Evolutionary conservation across 2,329 filamentous ascomycete species (phyloP).

Genomic region (Microsporum ferrugineum): DNA sequence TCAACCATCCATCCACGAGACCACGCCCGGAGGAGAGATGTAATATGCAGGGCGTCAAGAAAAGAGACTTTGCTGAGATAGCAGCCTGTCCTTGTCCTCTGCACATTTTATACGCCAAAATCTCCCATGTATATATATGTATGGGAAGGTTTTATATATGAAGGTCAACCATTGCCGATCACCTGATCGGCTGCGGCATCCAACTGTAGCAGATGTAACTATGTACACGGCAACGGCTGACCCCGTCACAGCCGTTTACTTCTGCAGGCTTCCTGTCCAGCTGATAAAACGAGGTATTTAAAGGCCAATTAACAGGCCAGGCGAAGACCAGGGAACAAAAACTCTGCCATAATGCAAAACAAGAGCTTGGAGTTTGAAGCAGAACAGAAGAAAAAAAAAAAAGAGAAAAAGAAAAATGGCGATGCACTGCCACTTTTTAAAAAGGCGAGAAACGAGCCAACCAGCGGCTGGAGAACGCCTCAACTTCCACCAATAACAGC

Average conservation of each 20-base stretch:
- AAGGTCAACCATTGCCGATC: neutral
- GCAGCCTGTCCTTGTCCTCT: neutral
- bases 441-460: neutral
- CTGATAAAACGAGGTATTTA: constrained; percentile 2
- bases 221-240: neutral
- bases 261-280: neutral
- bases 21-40: neutral
- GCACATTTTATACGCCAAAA: neutral
- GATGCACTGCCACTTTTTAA: neutral
- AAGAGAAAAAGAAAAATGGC: neutral
- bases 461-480: neutral
- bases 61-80: neutral
- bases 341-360: neutral
- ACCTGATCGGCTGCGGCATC: neutral
- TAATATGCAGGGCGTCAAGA: neutral
- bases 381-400: neutral
- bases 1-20: neutral
- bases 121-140: neutral
- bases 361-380: neutral
- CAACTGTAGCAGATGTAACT: neutral
- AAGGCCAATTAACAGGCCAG: neutral
- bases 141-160: neutral
- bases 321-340: neutral
- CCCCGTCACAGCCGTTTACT: neutral
- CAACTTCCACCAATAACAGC: neutral